Evolutionary conservation across 23 red algal genomes (phyloP), one percentile per base, ranked within the genome.

Genomic region (Chondrus crispus): DNA sequence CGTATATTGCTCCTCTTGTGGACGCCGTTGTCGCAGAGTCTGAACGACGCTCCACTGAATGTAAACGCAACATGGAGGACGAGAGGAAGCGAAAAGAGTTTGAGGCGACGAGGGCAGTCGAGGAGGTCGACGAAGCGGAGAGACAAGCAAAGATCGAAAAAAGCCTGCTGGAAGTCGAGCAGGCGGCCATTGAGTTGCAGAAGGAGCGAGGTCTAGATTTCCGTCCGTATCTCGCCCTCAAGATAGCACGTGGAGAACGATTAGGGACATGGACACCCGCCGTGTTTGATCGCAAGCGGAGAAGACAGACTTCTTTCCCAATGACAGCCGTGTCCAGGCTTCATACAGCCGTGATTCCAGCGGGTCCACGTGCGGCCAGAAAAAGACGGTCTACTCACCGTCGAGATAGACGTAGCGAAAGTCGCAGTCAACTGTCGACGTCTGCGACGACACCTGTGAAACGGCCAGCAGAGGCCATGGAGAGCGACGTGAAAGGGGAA

Each of bases 261-360:
- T 73, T 73, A 37, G 73, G 87, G 18, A 37, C 80, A 2, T 90
- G 87, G 87, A 90, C 73, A 69, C 87, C 87, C 46, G 72, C 69
- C 24, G 72, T 69, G 18, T 90, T 90, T 47, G 87, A 90, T 54
- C 70, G 87, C 3, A 62, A 69, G 50, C 63, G 74, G 52, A 69
- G 87, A 43, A 75, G 73, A 53, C 87, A 90, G 87, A 64, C 73
- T 37, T 74, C 87, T 10, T 90, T 90, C 37, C 87, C 87, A 36
- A 90, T 90, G 87, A 86, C 63, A n/a, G n/a, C n/a, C n/a, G n/a
- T n/a, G n/a, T n/a, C n/a, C n/a, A n/a, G n/a, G n/a, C n/a, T n/a
- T n/a, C n/a, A n/a, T n/a, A n/a, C n/a, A n/a, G n/a, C n/a, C n/a
- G n/a, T n/a, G n/a, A n/a, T n/a, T n/a, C n/a, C n/a, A n/a, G n/a